phyloP scores from a whole-genome alignment of 306 rosid genomes.

The Pueraria montana region DNA sequence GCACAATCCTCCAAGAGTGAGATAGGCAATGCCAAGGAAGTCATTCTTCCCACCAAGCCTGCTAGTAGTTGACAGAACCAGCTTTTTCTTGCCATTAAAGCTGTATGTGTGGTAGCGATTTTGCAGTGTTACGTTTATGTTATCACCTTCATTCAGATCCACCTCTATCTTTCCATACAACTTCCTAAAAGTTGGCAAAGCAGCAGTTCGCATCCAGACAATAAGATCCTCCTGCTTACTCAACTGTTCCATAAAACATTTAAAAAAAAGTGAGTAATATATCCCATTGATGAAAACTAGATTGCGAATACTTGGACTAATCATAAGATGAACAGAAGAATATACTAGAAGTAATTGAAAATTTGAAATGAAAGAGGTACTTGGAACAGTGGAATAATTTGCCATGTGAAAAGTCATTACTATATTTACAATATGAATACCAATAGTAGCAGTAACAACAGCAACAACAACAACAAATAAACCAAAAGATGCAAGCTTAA shows the following conservation, averaged over 20 bases:
- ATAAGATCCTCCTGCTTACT: constrained; percentile 81
- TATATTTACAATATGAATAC: constrained; percentile 2
- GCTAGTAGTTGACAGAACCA: constrained; percentile 77
- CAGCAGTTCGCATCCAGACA: constrained; percentile 92
- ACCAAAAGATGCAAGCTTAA: constrained; percentile 2
- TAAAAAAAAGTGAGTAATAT: constrained; percentile 45
- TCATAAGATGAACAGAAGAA: neutral
- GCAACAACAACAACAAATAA: constrained; percentile 7
- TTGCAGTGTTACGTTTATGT: constrained; percentile 52
- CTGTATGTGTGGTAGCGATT: constrained; percentile 80
- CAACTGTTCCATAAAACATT: constrained; percentile 63
- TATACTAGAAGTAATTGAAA: constrained; percentile 7
- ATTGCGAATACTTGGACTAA: constrained; percentile 20
- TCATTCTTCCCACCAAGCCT: constrained; percentile 91
- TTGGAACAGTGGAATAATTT: constrained; percentile 13
- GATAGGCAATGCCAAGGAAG: constrained; percentile 87
- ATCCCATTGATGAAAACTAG: constrained; percentile 36
- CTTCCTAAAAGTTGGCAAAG: constrained; percentile 83
- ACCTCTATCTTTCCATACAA: constrained; percentile 77
- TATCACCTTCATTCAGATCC: constrained; percentile 64
- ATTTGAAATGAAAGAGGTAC: neutral
- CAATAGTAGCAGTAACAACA: neutral
- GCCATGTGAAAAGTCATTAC: constrained; percentile 9
- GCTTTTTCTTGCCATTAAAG: constrained; percentile 81
- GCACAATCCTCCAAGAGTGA: constrained; percentile 91